Evolutionary conservation across 2,329 filamentous ascomycete species (phyloP).

Genomic region (Penicillium hesseltinei): DNA sequence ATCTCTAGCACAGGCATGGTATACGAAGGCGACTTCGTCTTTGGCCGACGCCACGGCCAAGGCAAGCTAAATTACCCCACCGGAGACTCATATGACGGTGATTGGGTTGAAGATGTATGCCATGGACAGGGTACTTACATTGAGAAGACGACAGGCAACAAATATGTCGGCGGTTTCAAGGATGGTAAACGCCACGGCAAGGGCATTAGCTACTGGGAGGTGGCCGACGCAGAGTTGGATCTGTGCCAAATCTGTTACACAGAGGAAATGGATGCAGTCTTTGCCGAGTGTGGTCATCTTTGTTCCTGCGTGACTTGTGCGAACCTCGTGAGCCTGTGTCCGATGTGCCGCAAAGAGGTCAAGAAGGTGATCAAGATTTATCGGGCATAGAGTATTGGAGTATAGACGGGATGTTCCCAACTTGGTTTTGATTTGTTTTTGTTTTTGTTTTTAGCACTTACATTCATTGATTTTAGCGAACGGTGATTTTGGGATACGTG

Average conservation of each 20-base stretch:
- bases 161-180: constrained; percentile 60
- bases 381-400: constrained; percentile 34
- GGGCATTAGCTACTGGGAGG: constrained; percentile 62
- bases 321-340: constrained; percentile 57
- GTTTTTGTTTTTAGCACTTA: not conserved
- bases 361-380: constrained; percentile 59
- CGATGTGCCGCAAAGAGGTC: constrained; percentile 60
- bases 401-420: not conserved
- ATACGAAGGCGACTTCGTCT: constrained; percentile 56
- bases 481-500: not conserved
- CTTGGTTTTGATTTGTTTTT: not conserved
- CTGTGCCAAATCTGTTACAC: constrained; percentile 63
- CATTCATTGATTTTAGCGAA: constrained; percentile 11
- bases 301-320: constrained; percentile 61
- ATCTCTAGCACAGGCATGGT: constrained; percentile 55
- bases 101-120: constrained; percentile 46
- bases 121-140: constrained; percentile 59
- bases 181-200: constrained; percentile 60
- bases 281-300: constrained; percentile 64
- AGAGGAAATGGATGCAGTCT: constrained; percentile 58
- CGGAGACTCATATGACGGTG: constrained; percentile 49
- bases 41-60: constrained; percentile 54
- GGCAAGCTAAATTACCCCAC: constrained; percentile 59
- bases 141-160: constrained; percentile 58
- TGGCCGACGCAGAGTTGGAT: constrained; percentile 60